Evolutionary conservation across 78 protist species (phyloP), one percentile per base, ranked within the genome.

Genomic region (Dictyostelium intermedium): DNA sequence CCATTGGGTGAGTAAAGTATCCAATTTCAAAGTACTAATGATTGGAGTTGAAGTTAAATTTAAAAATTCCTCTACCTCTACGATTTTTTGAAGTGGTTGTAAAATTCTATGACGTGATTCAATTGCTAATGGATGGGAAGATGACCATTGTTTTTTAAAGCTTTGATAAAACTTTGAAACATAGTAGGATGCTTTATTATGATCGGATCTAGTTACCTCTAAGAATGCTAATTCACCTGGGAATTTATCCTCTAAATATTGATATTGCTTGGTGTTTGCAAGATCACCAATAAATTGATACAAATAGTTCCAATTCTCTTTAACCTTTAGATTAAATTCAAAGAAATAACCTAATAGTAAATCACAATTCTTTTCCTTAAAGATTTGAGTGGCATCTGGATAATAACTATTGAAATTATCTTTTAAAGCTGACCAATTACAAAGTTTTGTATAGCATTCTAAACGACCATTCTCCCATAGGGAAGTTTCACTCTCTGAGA

Each of bases 381-480:
- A 89, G 0, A 89, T 53, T 20, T 34, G 25, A 11, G 11, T 16
- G 14, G 89, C 43, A 25, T 66, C 43, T 23, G 20, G 39, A 27
- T 37, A 89, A 47, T 89, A 89, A 18, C 87, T 32, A 45, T 30
- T 45, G 23, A 89, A 89, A 81, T 94, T 94, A 2, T 91, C 96
- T 50, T 60, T 30, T 47, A 94, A 56, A 1, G 56, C 72, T 6
- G 61, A 34, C 92, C 91, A 84, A 61, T 87, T 82, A 30, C 89
- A 8, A 13, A 93, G 39, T 50, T 56, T 81, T 5, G n/a, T 16
- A 47, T 72, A 82, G 66, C 98, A 87, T 37, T 96, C 92, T 9
- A 91, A 63, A 72, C 91, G 45, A 25, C 96, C 96, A 43, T 92
- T 91, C 63, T 96, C 97, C 97, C 98, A 96, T 2, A 93, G 56